phyloP scores from a whole-genome alignment of 345 rosid genomes.

The Bruguiera parviflora region DNA sequence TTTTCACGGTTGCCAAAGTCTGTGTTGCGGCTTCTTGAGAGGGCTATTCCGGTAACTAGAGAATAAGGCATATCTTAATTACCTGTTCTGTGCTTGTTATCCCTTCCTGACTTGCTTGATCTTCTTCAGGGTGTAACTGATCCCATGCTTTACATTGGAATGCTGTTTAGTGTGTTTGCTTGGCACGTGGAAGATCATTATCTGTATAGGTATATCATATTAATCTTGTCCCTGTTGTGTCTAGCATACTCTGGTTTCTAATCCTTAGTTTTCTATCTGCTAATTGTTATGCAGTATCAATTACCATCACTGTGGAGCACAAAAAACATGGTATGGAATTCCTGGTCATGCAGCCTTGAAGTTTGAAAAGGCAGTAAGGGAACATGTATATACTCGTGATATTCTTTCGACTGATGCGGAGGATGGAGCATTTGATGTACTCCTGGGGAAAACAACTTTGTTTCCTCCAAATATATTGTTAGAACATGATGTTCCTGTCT shows the following conservation, averaged over 20 bases:
- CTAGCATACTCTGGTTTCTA: neutral
- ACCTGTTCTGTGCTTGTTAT: neutral
- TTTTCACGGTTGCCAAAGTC: slow-evolving; percentile 87
- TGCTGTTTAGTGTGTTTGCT: slow-evolving; percentile 98
- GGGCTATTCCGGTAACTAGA: slow-evolving; percentile 71
- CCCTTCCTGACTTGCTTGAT: slow-evolving; percentile 12
- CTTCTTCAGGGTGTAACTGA: slow-evolving; percentile 93
- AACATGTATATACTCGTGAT: slow-evolving; percentile 73
- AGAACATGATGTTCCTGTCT: slow-evolving; percentile 85
- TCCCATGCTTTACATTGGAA: slow-evolving; percentile 99
- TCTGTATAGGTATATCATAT: slow-evolving; percentile 67
- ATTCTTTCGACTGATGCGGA: slow-evolving; percentile 74
- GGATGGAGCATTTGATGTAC: slow-evolving; percentile 97
- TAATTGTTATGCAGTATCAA: slow-evolving; percentile 60
- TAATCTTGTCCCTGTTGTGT: neutral
- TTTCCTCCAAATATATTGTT: slow-evolving; percentile 89
- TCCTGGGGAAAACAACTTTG: slow-evolving; percentile 91
- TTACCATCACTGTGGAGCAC: slow-evolving; percentile 98
- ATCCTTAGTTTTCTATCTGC: neutral
- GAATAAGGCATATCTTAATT: neutral
- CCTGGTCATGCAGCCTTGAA: slow-evolving; percentile 91
- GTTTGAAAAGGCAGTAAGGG: slow-evolving; percentile 88
- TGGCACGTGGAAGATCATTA: slow-evolving; percentile 99
- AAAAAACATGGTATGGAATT: slow-evolving; percentile 98
- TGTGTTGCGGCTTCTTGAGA: slow-evolving; percentile 79